Base-by-base conservation (phyloP, 1,139 yeast genomes). In the Protomyces lactucae-debilis region DNA sequence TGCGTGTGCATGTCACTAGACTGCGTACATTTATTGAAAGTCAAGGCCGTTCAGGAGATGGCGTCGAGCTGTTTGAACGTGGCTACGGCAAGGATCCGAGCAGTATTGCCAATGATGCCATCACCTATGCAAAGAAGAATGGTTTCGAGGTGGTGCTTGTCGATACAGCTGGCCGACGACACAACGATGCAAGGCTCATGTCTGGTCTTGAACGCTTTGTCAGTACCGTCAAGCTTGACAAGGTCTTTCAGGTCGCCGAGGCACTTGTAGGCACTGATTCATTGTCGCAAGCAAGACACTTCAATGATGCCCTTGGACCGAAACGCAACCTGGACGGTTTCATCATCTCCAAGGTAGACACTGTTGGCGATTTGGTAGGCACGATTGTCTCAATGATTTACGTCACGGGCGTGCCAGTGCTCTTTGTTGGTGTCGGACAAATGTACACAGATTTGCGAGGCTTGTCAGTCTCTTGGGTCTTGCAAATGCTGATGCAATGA, bases 71-170 rank as follows among this genome's bases (percentile, higher is more conserved):
- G 52, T 93, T 87, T 73, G 96, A 92, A 75, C 92, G 91, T 68
- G 99, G 99, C 8, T 93, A 93, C 72, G 99, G 99, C 67, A 95
- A 96, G 63, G 95, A 96, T 23, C 97, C 95, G 3, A 96, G 96
- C 0, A 87, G 88, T 65, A 91, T 95, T 61, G 99, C 99, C n/a
- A 89, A 85, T 69, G 89, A 88, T 76, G 97, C 99, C 0, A 89
- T 93, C 57, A 86, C 87, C 68, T 82, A 83, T 73, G 68, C 68
- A 1, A 82, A 82, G 46, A 81, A 83, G 64, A 79, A 83, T 60
- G 79, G 82, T 16, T 93, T 83, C 72, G 98, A 93, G 73, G 85
- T 95, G 36, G 96, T 93, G 8, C 79, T 93, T 68, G 89, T 93
- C 80, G 99, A 93, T 76, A 93, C 99, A 6, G 99, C 99, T 0